Percentiles rank a stretch among this genome's conserved stretches.
These are phyloP conservation scores for Daldinia eschscholtzii DNA, from an alignment of 2,329 filamentous ascomycete species.

Conservation along the genomic window DNA sequence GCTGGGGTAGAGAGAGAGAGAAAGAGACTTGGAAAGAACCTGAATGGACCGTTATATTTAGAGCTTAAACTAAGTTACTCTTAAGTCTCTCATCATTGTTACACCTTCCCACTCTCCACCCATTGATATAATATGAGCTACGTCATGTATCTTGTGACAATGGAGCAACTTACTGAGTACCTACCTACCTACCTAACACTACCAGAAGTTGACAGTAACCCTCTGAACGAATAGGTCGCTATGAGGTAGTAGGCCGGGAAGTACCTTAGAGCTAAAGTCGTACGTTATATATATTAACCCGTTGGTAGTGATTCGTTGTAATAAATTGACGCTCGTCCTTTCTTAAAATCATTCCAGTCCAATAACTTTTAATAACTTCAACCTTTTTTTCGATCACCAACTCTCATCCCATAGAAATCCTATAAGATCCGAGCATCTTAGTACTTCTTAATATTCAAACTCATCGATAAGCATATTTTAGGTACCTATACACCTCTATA, in stretches of 20 bases:
- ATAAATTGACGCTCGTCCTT: conserved; percentile 30
- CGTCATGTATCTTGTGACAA: conserved; percentile 50
- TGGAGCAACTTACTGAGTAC: conserved; percentile 17
- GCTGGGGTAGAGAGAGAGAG: conserved; percentile 1
- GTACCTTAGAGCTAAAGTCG: conserved; percentile 30
- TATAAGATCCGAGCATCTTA: conserved; percentile 14
- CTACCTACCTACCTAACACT: background rate
- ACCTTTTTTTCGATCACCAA: conserved; percentile 5
- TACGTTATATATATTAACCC: conserved; percentile 24
- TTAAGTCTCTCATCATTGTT: conserved; percentile 29
- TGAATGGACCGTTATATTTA: background rate
- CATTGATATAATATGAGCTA: conserved; percentile 41
- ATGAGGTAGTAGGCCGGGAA: conserved; percentile 17
- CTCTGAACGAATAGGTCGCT: conserved; percentile 34
- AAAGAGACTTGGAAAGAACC: conserved; percentile 26
- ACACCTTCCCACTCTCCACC: conserved; percentile 39
- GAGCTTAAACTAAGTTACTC: conserved; percentile 18
- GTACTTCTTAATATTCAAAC: conserved; percentile 2
- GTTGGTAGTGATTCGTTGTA: conserved; percentile 20
- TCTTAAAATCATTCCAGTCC: conserved; percentile 15
- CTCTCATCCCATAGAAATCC: background rate
- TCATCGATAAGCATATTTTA: conserved; percentile 16
- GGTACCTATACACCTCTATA: background rate
- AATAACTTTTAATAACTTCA: conserved; percentile 31
- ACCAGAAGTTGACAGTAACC: conserved; percentile 18